Evolutionary conservation across 257 asterid genomes (phyloP).

Genomic region (Solanum dulcamara): DNA sequence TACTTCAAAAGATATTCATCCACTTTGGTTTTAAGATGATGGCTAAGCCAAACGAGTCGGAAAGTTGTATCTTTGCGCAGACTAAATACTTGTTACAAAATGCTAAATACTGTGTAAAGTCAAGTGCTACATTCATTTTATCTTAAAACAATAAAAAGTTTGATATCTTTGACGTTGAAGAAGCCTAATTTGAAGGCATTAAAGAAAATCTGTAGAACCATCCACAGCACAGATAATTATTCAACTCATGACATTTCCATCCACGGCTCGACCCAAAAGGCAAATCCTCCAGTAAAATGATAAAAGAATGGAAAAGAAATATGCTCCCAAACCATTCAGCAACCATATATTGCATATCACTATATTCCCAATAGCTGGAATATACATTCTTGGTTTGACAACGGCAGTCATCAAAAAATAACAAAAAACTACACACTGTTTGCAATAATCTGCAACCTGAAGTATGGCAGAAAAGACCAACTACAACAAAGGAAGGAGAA

Average conservation of each 20-base stretch:
- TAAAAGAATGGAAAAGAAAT: neutral
- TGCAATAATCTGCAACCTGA: slow-evolving; percentile 28
- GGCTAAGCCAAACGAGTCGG: neutral
- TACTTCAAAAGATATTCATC: neutral
- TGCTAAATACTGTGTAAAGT: neutral
- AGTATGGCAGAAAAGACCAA: slow-evolving; percentile 14
- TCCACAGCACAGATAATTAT: neutral
- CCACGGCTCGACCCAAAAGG: neutral
- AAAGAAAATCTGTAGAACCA: neutral
- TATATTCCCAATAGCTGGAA: neutral
- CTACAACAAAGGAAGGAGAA: slow-evolving; percentile 40
- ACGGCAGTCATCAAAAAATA: slow-evolving; percentile 1
- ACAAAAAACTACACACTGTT: slow-evolving; percentile 14
- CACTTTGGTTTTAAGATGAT: neutral
- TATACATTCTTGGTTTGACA: slow-evolving; percentile 24
- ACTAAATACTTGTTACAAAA: neutral
- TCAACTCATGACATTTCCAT: neutral
- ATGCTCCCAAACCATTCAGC: neutral
- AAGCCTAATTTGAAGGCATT: neutral
- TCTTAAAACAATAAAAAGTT: neutral
- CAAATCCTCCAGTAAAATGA: neutral
- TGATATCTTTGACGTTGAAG: neutral
- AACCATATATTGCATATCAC: neutral
- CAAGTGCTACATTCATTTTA: neutral
- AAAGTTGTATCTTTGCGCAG: neutral